Conservation (phyloP, 805 yeast species). For the Starmerella khaoyaiensis region DNA sequence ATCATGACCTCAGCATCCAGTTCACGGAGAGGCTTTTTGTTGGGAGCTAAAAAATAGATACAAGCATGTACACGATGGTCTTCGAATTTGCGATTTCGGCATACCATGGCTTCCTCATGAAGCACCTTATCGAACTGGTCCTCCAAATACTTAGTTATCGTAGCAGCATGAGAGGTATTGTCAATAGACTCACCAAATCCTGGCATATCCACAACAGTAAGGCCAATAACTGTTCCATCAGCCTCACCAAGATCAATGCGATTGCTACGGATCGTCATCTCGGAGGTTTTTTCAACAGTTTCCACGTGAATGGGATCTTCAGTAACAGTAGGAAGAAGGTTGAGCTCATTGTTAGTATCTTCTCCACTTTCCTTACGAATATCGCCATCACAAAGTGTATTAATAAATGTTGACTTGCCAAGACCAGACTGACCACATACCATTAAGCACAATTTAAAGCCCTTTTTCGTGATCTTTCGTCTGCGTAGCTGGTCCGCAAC, state of each 20-base stretch:
- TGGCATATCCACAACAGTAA: conserved; percentile 57
- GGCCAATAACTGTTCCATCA: conserved; percentile 37
- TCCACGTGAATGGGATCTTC: neutral
- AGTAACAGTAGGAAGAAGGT: too few relatives aligned
- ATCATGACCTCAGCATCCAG: conserved; percentile 64
- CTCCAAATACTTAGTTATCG: conserved; percentile 48
- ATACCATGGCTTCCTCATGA: conserved; percentile 76
- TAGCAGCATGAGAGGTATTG: conserved; percentile 36
- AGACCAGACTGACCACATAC: conserved; percentile 62
- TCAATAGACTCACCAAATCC: conserved; percentile 68
- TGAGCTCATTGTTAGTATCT: neutral
- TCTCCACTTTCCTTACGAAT: conserved; percentile 7
- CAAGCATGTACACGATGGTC: conserved; percentile 77
- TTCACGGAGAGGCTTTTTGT: conserved; percentile 42
- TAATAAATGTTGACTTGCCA: conserved; percentile 65
- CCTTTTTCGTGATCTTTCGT: conserved; percentile 43
- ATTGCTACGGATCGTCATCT: conserved; percentile 17
- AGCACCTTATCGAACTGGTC: conserved; percentile 54
- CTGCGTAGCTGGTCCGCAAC: conserved; percentile 34
- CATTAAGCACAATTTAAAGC: conserved; percentile 46
- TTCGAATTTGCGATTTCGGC: conserved; percentile 64
- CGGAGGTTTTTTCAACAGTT: conserved; percentile 6
- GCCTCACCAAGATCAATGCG: conserved; percentile 40
- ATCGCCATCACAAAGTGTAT: conserved; percentile 42
- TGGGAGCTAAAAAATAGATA: conserved; percentile 57